Percentiles rank a stretch among this genome's conserved stretches.
Conservation (phyloP, 2,329 filamentous ascomycete species). For the Blumeriella jaapii region DNA sequence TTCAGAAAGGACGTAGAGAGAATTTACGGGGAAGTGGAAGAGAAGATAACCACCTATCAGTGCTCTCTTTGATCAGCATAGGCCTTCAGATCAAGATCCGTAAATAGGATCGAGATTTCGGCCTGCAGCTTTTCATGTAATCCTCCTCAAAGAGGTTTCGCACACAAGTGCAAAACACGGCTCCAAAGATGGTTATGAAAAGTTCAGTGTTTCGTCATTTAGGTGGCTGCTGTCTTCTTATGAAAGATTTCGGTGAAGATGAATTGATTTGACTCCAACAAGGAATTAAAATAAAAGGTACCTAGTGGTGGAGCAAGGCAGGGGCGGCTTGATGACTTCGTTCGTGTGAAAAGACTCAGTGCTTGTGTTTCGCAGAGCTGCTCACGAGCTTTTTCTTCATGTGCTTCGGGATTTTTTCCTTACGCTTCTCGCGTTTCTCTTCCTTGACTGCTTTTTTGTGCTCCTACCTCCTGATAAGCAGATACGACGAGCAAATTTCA, state of each 20-base stretch:
- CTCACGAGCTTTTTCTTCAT: slow-evolving; percentile 81
- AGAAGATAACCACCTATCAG: slow-evolving; percentile 18
- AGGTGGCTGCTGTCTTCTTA: neutral
- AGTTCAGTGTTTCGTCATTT: slow-evolving; percentile 23
- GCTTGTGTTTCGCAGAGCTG: slow-evolving; percentile 29
- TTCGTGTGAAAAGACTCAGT: slow-evolving; percentile 14
- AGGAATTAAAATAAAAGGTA: neutral
- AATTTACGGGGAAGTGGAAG: too few species aligned
- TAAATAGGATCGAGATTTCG: neutral
- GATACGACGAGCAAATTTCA: neutral
- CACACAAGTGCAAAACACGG: slow-evolving; percentile 16
- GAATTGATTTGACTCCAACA: neutral
- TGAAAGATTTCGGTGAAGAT: neutral
- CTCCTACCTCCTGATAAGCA: slow-evolving; percentile 28
- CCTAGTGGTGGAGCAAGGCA: neutral
- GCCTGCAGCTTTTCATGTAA: slow-evolving; percentile 16
- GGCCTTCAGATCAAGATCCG: slow-evolving; percentile 5
- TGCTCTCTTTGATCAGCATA: slow-evolving; percentile 27
- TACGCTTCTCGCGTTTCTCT: slow-evolving; percentile 84
- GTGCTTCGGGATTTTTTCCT: slow-evolving; percentile 93
- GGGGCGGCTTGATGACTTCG: slow-evolving; percentile 1
- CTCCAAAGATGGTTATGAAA: slow-evolving; percentile 10
- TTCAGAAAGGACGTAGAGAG: too few species aligned
- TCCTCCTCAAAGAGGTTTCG: slow-evolving; percentile 16
- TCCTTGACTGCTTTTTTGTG: slow-evolving; percentile 92